Conservation (phyloP, 2,329 filamentous ascomycete genomes). For the Hortaea werneckii region DNA sequence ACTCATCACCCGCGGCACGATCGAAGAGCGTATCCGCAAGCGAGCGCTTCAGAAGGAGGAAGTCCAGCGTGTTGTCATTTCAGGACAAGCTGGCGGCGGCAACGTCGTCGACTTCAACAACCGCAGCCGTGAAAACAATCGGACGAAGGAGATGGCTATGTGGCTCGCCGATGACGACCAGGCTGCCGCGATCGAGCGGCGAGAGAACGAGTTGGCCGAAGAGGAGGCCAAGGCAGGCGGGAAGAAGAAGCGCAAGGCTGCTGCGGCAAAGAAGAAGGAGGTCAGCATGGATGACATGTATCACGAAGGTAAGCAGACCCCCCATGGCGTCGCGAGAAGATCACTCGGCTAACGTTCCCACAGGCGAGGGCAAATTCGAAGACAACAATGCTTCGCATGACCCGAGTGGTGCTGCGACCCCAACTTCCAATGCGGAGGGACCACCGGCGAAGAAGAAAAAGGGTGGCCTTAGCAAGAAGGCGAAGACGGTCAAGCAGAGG, state of each 20-base stretch:
- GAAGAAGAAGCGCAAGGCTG: conserved; percentile 39
- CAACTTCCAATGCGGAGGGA: conserved; percentile 45
- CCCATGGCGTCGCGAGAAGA: not conserved
- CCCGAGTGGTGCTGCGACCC: conserved; percentile 76
- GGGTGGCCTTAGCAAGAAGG: conserved; percentile 36
- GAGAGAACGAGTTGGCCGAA: conserved; percentile 73
- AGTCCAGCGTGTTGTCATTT: conserved; percentile 93
- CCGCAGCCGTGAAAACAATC: conserved; percentile 73
- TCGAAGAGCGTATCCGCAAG: conserved; percentile 96
- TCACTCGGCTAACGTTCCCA: conserved; percentile 24
- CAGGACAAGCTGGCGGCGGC: conserved; percentile 58
- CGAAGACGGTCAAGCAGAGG: conserved; percentile 41
- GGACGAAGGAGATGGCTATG: conserved; percentile 96
- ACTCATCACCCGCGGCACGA: conserved; percentile 90
- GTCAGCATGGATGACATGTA: conserved; percentile 89
- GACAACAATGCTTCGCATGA: conserved; percentile 68
- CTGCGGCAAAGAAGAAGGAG: conserved; percentile 49
- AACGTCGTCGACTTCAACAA: conserved; percentile 82
- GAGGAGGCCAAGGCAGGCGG: conserved; percentile 52
- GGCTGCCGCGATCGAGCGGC: conserved; percentile 83
- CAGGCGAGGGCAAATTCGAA: conserved; percentile 95
- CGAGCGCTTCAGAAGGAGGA: conserved; percentile 96
- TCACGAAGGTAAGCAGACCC: conserved; percentile 71
- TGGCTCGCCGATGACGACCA: conserved; percentile 98
- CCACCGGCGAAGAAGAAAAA: conserved; percentile 46